A percentile compares a stretch with the other conserved stretches of the same genome.
Evolutionary conservation across 2,329 filamentous ascomycete species (phyloP).

Genomic region (Ophiocordyceps camponoti-floridani): DNA sequence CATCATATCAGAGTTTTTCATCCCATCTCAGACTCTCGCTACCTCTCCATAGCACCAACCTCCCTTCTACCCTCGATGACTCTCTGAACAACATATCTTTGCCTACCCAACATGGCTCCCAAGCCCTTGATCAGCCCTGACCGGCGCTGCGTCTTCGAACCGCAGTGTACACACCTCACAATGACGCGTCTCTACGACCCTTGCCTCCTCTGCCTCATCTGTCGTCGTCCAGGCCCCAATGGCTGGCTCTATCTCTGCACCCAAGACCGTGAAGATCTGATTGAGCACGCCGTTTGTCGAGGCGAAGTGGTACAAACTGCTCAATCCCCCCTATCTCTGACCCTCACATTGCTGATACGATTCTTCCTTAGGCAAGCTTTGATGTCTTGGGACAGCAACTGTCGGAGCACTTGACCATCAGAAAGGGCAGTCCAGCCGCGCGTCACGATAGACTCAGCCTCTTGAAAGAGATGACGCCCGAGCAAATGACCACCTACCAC

Average conservation of each 20-base stretch:
- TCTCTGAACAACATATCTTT: background rate
- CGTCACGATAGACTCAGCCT: conserved; percentile 25
- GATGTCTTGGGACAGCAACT: conserved; percentile 17
- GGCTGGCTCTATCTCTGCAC: conserved; percentile 62
- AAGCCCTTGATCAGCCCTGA: conserved; percentile 2
- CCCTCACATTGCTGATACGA: background rate
- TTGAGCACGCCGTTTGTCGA: conserved; percentile 11
- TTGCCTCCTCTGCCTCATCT: conserved; percentile 36
- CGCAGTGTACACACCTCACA: conserved; percentile 46
- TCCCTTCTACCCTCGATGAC: background rate
- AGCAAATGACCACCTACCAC: conserved; percentile 25
- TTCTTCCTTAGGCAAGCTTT: conserved; percentile 12
- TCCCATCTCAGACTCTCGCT: conserved; percentile 1
- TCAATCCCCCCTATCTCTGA: background rate
- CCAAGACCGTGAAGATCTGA: conserved; percentile 36
- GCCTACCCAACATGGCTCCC: conserved; percentile 1
- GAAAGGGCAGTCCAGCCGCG: conserved; percentile 20
- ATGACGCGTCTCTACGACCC: conserved; percentile 47
- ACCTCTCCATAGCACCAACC: background rate
- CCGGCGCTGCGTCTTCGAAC: conserved; percentile 8
- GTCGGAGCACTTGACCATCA: conserved; percentile 13
- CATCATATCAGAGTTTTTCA: background rate
- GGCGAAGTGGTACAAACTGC: conserved; percentile 5
- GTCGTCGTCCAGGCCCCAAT: conserved; percentile 33
- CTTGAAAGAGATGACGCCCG: conserved; percentile 22